Percentiles rank a stretch among this genome's conserved stretches.
These are phyloP conservation scores for Heliamphora pulchella DNA, from an alignment of 179 eudicot genomes.

Conservation along the genomic window DNA sequence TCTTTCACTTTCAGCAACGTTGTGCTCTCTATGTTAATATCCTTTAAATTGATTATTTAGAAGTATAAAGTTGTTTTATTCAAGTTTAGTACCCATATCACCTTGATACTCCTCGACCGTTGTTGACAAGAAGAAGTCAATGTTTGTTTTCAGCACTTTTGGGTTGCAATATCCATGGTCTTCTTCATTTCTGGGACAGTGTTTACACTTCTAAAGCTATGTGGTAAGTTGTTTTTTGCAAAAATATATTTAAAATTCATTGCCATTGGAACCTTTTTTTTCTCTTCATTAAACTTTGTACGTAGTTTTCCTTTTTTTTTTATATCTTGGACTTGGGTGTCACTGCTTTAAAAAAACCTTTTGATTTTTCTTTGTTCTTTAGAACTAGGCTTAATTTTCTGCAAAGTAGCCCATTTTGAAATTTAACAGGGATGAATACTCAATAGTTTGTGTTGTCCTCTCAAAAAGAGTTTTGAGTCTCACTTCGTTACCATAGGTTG, in stretches of 20 bases:
- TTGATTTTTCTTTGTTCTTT: neutral
- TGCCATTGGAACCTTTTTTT: neutral
- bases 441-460: neutral
- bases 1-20: neutral
- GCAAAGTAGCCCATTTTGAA: neutral
- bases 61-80: neutral
- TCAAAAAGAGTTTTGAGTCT: neutral
- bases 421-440: too few relatives aligned
- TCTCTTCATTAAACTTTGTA: neutral
- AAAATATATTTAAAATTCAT: neutral
- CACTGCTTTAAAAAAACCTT: too few relatives aligned
- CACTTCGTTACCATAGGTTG: too few relatives aligned
- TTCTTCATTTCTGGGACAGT: slow-evolving; percentile 79
- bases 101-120: slow-evolving; percentile 14
- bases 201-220: slow-evolving; percentile 70
- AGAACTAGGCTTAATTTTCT: neutral
- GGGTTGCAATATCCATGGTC: slow-evolving; percentile 90
- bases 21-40: neutral
- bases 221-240: slow-evolving; percentile 39
- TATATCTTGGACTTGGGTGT: neutral
- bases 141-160: slow-evolving; percentile 67
- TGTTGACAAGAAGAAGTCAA: slow-evolving; percentile 10
- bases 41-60: neutral
- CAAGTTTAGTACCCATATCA: neutral
- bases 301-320: neutral